Evolutionary conservation across 441 rosid genomes (phyloP).

Genomic region (Rhodomyrtus psidioides): DNA sequence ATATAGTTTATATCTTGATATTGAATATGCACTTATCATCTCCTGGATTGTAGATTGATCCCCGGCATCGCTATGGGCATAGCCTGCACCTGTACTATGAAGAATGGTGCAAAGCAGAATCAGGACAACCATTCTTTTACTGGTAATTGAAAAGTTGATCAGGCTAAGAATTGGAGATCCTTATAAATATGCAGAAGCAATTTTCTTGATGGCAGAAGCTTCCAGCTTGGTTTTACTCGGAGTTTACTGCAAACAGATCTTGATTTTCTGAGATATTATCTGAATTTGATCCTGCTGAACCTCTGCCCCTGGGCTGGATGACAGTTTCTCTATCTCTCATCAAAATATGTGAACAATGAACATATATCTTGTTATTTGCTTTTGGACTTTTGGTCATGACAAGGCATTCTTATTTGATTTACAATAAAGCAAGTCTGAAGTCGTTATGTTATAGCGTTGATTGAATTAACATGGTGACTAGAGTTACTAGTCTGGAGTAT

Average conservation of each 20-base stretch:
- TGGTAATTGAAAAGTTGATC: conserved; percentile 30
- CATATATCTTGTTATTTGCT: not conserved
- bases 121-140: conserved; percentile 88
- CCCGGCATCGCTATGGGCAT: conserved; percentile 94
- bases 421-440: not conserved
- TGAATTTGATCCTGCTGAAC: not conserved
- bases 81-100: conserved; percentile 60
- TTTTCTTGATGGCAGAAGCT: not conserved
- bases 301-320: not conserved
- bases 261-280: not conserved
- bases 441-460: not conserved
- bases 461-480: not conserved
- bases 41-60: conserved; percentile 54
- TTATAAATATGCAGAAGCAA: not conserved
- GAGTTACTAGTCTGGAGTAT: not conserved
- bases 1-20: not conserved
- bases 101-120: conserved; percentile 62
- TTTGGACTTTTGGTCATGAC: not conserved
- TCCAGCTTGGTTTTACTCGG: not conserved
- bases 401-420: not conserved
- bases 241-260: not conserved
- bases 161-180: not conserved
- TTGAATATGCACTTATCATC: not conserved
- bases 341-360: not conserved
- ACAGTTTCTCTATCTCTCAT: not conserved